Conservation (phyloP, 345 rosid species). For the Punica granatum region DNA sequence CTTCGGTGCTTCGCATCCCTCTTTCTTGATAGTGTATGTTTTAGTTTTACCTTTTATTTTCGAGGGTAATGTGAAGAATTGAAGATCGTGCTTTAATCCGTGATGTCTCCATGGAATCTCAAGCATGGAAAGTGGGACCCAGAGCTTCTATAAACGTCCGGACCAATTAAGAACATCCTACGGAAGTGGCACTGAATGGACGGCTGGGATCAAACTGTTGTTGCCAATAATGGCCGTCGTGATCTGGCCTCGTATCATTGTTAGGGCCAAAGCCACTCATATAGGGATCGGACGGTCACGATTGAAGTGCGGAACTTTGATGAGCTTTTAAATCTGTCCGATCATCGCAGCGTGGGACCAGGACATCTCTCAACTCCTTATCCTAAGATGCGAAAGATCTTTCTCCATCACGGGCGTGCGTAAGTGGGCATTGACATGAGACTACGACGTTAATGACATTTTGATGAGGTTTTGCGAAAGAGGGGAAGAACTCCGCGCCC, state of each 20-base stretch:
- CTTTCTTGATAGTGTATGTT: too few relatives aligned
- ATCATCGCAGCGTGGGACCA: not conserved
- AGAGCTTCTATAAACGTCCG: not conserved
- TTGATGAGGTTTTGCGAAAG: too few relatives aligned
- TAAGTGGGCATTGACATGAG: too few relatives aligned
- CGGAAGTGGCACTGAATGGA: not conserved
- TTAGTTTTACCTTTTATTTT: too few relatives aligned
- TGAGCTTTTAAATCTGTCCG: not conserved
- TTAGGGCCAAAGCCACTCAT: not conserved
- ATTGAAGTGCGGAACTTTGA: not conserved
- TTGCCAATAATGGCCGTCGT: not conserved
- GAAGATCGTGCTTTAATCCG: not conserved
- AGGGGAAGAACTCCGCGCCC: too few relatives aligned
- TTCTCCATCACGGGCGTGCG: too few relatives aligned
- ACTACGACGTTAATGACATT: too few relatives aligned
- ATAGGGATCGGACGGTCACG: not conserved
- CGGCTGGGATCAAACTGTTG: not conserved
- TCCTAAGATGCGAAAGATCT: too few relatives aligned
- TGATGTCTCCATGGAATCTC: not conserved
- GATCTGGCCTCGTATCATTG: not conserved
- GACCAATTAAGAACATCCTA: not conserved
- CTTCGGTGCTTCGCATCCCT: too few relatives aligned
- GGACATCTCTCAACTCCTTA: too few relatives aligned
- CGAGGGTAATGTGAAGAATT: too few relatives aligned
- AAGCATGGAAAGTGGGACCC: not conserved